Percentiles rank a stretch among this genome's conserved stretches.
phyloP scores from a whole-genome alignment of 345 rosid genomes.

The Lepidium sativum region DNA sequence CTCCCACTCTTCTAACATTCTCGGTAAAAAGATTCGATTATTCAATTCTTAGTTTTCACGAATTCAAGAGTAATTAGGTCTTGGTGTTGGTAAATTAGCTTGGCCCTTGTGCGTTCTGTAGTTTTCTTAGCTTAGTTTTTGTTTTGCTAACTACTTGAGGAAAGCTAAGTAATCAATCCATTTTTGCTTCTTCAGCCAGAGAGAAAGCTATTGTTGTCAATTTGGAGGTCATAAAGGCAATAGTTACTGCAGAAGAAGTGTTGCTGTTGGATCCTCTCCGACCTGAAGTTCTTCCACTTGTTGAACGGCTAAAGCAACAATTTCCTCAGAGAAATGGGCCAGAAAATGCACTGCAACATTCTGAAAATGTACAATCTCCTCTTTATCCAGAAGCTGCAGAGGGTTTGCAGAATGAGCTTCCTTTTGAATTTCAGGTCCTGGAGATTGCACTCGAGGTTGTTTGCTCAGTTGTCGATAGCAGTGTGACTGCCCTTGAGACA shows the following conservation, averaged over 20 bases:
- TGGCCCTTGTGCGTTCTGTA: neutral
- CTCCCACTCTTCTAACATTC: slow-evolving; percentile 82
- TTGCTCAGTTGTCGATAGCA: slow-evolving; percentile 56
- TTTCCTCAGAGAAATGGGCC: slow-evolving; percentile 48
- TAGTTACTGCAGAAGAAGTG: slow-evolving; percentile 82
- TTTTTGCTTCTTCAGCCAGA: slow-evolving; percentile 43
- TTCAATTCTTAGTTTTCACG: neutral
- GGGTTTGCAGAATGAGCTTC: slow-evolving; percentile 75
- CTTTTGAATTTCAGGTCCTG: slow-evolving; percentile 90
- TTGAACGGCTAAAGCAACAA: slow-evolving; percentile 72
- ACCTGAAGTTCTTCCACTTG: slow-evolving; percentile 67
- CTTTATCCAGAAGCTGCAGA: slow-evolving; percentile 66
- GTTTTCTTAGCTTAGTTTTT: neutral
- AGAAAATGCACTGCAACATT: slow-evolving; percentile 23
- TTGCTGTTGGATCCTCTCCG: slow-evolving; percentile 65
- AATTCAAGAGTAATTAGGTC: neutral
- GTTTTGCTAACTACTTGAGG: neutral
- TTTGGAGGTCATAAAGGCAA: slow-evolving; percentile 71
- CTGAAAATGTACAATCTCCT: slow-evolving; percentile 37
- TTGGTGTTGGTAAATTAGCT: neutral
- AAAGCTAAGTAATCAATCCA: neutral
- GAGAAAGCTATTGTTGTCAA: slow-evolving; percentile 90
- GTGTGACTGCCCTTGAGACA: slow-evolving; percentile 62
- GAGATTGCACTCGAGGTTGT: slow-evolving; percentile 89
- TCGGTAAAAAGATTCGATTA: slow-evolving; percentile 16